These are phyloP conservation scores for Pichia sp. DNA, from an alignment of 1,139 yeast species.

Conservation along the genomic window DNA sequence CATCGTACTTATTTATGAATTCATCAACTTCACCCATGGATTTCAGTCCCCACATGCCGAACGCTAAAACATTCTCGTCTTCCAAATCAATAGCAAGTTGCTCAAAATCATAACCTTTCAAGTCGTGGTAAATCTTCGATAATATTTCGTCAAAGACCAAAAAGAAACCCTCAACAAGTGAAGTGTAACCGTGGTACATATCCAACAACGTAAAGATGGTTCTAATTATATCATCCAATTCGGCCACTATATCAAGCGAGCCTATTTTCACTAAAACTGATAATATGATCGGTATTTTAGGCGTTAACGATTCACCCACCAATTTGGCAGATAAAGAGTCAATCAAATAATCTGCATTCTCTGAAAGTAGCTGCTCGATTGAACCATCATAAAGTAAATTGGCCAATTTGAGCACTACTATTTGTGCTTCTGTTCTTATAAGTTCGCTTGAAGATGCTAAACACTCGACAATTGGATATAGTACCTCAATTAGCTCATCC, in stretches of 20 bases:
- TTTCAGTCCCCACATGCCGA: slow-evolving; percentile 55
- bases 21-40: slow-evolving; percentile 38
- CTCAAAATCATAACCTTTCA: slow-evolving; percentile 26
- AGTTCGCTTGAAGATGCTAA: slow-evolving; percentile 44
- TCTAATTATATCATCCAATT: slow-evolving; percentile 62
- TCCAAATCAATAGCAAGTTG: slow-evolving; percentile 21
- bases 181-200: slow-evolving; percentile 74
- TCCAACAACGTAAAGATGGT: slow-evolving; percentile 76
- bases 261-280: slow-evolving; percentile 64
- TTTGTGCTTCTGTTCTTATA: slow-evolving; percentile 45
- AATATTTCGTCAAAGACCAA: slow-evolving; percentile 63
- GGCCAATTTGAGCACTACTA: slow-evolving; percentile 45
- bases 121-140: slow-evolving; percentile 46
- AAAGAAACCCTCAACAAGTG: slow-evolving; percentile 70
- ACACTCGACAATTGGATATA: slow-evolving; percentile 53
- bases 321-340: slow-evolving; percentile 70
- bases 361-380: slow-evolving; percentile 49
- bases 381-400: slow-evolving; percentile 53
- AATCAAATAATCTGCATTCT: slow-evolving; percentile 74
- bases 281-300: slow-evolving; percentile 67
- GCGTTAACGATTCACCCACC: slow-evolving; percentile 65
- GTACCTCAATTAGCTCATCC: slow-evolving; percentile 47
- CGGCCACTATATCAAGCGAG: slow-evolving; percentile 62
- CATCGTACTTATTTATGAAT: slow-evolving; percentile 36
- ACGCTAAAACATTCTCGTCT: slow-evolving; percentile 29